Evolutionary conservation across 2,329 filamentous ascomycete species (phyloP), one percentile per base, ranked within the genome.

Genomic region (Tolypocladium guangdongense): DNA sequence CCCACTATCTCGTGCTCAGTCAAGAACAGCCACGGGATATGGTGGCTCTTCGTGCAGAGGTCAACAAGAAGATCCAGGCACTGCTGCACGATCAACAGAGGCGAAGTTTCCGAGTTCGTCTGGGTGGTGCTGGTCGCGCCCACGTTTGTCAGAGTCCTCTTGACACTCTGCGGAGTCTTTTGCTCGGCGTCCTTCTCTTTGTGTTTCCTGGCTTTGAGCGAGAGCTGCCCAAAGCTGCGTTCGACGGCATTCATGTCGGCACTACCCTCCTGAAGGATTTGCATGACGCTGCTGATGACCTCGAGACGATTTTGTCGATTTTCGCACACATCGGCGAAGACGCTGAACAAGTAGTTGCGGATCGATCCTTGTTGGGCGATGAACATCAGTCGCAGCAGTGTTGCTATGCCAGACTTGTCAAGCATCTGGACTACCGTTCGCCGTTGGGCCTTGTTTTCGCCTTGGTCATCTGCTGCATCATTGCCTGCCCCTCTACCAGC

Each of bases 341-440:
- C 88, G 53, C 86, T 85, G 66, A 93, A 92, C 52, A 99, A 78
- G 55, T 90, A 88, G 57, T 80, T 83, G 59, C 90, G 88, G 49
- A 93, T 86, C 57, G 88, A 93, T 24, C 88, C 89, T 58, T 92
- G 88, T 59, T 96, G 89, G 49, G 89, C 87, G 62, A 97, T 90
- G 68, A 99, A 99, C 92, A 99, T 96, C 11, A 99, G 80, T n/a
- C 95, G 88, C 45, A 99, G 78, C 36, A 99, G 75, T n/a, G 93
- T 97, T 30, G 95, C 93, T 59, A 99, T 86, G 30, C 95, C 93
- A 48, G 91, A 81, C 71, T 96, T 96, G 69, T 99, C 93, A 33
- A 99, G 81, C 87, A 99, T 96, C 67, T 99, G 93, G 27, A 96
- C 88, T 54, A 95, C 87, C 24, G 89, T 85, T 56, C 88, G 87